A percentile compares a stretch with the other conserved stretches of the same genome.
phyloP scores from a whole-genome alignment of 148 eudicot genomes.

The Chenopodium album region DNA sequence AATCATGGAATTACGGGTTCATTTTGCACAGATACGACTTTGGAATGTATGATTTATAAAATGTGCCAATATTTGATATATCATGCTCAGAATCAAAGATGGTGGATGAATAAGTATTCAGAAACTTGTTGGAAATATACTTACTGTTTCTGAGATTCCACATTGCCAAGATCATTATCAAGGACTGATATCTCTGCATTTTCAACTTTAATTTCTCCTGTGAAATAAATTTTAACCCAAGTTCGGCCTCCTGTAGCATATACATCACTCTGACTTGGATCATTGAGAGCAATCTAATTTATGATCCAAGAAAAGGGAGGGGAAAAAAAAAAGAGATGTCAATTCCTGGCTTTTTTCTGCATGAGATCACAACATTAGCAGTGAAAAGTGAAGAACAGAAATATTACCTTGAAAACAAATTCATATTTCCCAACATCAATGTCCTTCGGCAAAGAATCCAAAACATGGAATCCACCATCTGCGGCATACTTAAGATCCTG shows the following conservation, averaged over 20 bases:
- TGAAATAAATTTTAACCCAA: constrained; percentile 52
- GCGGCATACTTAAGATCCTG: constrained; percentile 82
- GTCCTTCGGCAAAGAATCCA: constrained; percentile 64
- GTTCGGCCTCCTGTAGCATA: constrained; percentile 73
- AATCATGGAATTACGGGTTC: not conserved
- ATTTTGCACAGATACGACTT: not conserved
- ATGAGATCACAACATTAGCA: not conserved
- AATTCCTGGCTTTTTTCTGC: not conserved
- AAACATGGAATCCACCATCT: constrained; percentile 51
- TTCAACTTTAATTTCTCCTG: constrained; percentile 61
- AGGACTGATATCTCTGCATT: constrained; percentile 70
- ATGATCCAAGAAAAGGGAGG: not conserved
- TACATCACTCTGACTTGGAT: constrained; percentile 52
- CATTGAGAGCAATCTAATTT: constrained; percentile 63
- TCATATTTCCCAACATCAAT: constrained; percentile 74
- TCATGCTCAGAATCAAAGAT: not conserved
- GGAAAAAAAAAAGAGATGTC: not conserved
- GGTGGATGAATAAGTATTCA: not conserved
- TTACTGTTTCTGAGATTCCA: constrained; percentile 70
- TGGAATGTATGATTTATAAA: not conserved
- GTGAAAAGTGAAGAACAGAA: not conserved
- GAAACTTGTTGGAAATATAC: constrained; percentile 11
- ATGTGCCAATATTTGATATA: not conserved
- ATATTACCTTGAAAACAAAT: constrained; percentile 71
- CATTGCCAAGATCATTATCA: constrained; percentile 67